Percentiles rank a stretch among this genome's conserved stretches.
phyloP scores from a whole-genome alignment of 768 basidiomycete species.

The Macrolepiota fuliginosa region DNA sequence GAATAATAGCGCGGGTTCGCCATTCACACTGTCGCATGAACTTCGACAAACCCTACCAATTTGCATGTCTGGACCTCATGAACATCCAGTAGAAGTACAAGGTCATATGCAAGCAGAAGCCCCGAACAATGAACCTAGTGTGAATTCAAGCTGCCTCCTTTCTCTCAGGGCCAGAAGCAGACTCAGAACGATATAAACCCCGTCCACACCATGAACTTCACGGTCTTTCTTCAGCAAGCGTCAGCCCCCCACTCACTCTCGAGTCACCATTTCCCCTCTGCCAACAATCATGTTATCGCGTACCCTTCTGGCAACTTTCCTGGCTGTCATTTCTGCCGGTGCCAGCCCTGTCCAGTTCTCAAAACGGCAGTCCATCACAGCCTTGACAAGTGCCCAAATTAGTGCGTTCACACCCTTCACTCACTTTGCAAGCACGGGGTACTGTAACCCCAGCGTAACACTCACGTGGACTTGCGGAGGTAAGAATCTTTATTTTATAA shows the following conservation, averaged over 20 bases:
- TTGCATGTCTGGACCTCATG: neutral
- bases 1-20: conserved; percentile 1
- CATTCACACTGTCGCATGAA: conserved; percentile 2
- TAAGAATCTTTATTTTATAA: conserved; percentile 9
- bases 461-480: conserved; percentile 57
- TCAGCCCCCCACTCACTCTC: neutral
- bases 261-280: neutral
- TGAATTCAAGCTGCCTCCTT: neutral
- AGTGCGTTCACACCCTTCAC: conserved; percentile 43
- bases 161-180: neutral
- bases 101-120: neutral
- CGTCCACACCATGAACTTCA: neutral
- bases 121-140: neutral
- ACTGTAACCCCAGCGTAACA: conserved; percentile 42
- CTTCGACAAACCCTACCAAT: neutral
- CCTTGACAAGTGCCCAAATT: conserved; percentile 38
- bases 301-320: neutral
- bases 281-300: neutral
- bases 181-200: neutral
- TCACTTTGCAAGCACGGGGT: conserved; percentile 45
- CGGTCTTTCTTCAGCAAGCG: neutral
- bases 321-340: neutral
- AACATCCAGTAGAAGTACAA: neutral
- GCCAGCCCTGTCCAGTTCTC: conserved; percentile 2
- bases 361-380: conserved; percentile 25